Evolutionary conservation across 441 rosid species (phyloP), one percentile per base, ranked within the genome.

Genomic region (Capsella rubella): DNA sequence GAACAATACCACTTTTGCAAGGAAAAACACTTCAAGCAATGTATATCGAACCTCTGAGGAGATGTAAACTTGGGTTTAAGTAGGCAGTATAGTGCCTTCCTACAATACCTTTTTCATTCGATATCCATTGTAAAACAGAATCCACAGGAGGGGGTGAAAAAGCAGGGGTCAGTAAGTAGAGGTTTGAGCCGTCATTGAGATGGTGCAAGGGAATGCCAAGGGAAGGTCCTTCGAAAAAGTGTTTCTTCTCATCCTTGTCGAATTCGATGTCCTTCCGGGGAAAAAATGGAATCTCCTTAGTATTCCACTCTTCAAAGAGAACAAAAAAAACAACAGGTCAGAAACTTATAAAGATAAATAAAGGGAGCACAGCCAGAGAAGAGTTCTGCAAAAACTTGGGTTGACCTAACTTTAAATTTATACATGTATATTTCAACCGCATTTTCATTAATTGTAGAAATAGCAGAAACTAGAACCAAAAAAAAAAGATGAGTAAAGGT

Each of bases 81-180:
- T 10, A 67, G 53, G 43, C 64, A 69, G 71, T 21, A 32, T 18
- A 67, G 54, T 29, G 62, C 39, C 16, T 55, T 62, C 53, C 14
- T 45, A 58, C 78, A 74, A 46, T 84, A 90, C 98, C 98, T 91
- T 80, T 66, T 13, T 71, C 61, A 53, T 61, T 69, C 67, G 73
- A 43, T 75, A 91, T 73, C 97, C 98, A 93, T 73, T 78, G 77
- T 62, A 60, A 60, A 42, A 93, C 87, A 72, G 80, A 82, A 78
- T 86, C 96, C 35, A 67, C 81, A 68, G 88, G 73, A 63, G 99
- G 99, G 15, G 99, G 97, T 69, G 94, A 82, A 77, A 79, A 72
- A 10, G 78, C 85, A 65, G 94, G 91, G 59, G 92, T 77, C 82
- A 95, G 75, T 65, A 87, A 80, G 87, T 87, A 91, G 80, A 93